These are phyloP conservation scores for Colletotrichum spaethianum DNA, from an alignment of 2,329 filamentous ascomycete genomes.

Conservation along the genomic window DNA sequence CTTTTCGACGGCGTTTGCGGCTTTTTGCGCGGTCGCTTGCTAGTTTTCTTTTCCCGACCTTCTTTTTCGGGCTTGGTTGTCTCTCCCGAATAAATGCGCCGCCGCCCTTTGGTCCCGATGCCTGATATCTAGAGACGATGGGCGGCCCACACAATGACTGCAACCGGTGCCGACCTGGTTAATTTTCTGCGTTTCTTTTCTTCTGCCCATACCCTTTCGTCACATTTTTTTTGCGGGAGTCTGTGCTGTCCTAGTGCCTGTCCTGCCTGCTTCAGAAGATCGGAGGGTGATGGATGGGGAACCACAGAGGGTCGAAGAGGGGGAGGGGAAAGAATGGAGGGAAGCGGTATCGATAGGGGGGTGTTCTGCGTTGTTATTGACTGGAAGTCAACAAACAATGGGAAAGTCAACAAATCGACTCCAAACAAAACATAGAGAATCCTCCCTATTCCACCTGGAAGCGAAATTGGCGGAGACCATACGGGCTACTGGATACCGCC, in stretches of 20 bases:
- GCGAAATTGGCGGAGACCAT: constrained; percentile 12
- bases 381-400: constrained; percentile 14
- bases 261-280: background rate
- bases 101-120: background rate
- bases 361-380: constrained; percentile 15
- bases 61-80: background rate
- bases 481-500: background rate
- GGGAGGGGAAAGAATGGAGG: background rate
- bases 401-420: constrained; percentile 20
- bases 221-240: constrained; percentile 22
- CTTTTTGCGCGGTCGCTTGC: background rate
- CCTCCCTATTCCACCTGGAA: background rate
- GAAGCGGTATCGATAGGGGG: constrained; percentile 32
- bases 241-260: constrained; percentile 32
- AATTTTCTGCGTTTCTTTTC: background rate
- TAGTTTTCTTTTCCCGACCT: background rate
- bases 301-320: constrained; percentile 8
- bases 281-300: background rate
- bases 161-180: background rate
- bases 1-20: background rate
- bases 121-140: background rate
- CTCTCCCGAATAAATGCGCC: background rate
- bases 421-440: constrained; percentile 9
- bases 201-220: background rate
- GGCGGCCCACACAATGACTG: background rate